Evolutionary conservation across 208 protist genomes (phyloP).

Genomic region (Acanthamoeba castellanii): DNA sequence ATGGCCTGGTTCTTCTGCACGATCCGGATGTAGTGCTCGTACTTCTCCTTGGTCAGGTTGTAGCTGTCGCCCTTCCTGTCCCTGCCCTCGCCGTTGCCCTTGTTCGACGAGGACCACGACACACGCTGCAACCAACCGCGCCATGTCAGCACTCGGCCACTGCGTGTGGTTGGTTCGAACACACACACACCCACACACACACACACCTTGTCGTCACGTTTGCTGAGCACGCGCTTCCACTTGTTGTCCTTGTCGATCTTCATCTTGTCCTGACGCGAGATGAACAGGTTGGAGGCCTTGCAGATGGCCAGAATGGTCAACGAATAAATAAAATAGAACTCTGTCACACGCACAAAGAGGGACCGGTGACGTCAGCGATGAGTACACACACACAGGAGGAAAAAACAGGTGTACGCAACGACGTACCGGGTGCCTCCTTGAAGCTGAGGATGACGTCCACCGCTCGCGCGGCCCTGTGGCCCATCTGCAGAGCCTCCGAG

Average conservation of each 20-base stretch:
- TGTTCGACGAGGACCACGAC: neutral
- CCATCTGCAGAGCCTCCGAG: neutral
- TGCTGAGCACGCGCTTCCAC: constrained; percentile 22
- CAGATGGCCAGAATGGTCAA: constrained; percentile 66
- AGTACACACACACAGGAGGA: neutral
- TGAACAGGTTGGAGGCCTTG: constrained; percentile 30
- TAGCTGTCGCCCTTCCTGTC: constrained; percentile 2
- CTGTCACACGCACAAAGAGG: neutral
- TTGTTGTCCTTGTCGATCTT: constrained; percentile 17
- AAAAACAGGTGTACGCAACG: neutral
- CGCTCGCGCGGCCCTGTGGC: neutral
- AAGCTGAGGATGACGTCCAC: constrained; percentile 29
- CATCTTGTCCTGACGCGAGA: constrained; percentile 36
- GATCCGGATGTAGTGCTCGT: constrained; percentile 18
- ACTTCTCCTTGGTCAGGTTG: constrained; percentile 28
- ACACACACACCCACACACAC: neutral
- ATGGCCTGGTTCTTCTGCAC: constrained; percentile 55
- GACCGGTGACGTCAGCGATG: neutral
- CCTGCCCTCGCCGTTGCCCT: neutral
- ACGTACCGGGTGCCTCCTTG: neutral
- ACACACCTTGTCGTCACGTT: neutral
- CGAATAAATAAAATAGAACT: constrained; percentile 61
- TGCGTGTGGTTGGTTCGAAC: neutral
- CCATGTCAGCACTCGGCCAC: neutral
- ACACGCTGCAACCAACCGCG: neutral